Evolutionary conservation across 2,329 filamentous ascomycete species (phyloP).

Genomic region (Aureobasidium sp.): DNA sequence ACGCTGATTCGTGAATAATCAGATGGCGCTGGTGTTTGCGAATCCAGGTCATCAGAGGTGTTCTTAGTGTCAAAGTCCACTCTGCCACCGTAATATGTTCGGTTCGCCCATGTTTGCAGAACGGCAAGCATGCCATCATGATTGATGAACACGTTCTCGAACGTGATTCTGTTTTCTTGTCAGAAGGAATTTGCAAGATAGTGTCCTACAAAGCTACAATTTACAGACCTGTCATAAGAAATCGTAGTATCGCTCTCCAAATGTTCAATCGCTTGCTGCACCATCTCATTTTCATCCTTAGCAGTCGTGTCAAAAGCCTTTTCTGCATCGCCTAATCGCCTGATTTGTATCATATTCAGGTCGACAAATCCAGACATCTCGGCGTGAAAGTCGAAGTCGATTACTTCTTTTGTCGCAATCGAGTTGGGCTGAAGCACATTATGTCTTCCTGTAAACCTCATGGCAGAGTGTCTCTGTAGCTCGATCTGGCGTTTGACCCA

Average conservation of each 20-base stretch:
- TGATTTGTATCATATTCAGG: not conserved
- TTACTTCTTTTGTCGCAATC: not conserved
- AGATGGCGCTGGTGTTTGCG: not conserved
- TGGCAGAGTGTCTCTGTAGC: not conserved
- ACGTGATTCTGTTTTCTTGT: not conserved
- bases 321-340: not conserved
- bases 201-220: too few relatives aligned
- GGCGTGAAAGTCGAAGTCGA: not conserved
- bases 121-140: not conserved
- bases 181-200: not conserved
- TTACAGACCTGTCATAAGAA: not conserved
- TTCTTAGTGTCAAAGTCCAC: not conserved
- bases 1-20: not conserved
- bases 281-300: not conserved
- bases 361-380: not conserved
- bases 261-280: not conserved
- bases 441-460: not conserved
- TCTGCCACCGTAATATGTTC: not conserved
- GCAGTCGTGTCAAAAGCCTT: not conserved
- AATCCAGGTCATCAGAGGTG: not conserved
- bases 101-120: not conserved
- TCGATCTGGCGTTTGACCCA: not conserved
- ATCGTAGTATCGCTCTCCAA: not conserved
- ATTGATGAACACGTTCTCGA: not conserved
- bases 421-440: not conserved